These are phyloP conservation scores for Suillus decipiens DNA, from an alignment of 768 basidiomycete species.

Conservation along the genomic window DNA sequence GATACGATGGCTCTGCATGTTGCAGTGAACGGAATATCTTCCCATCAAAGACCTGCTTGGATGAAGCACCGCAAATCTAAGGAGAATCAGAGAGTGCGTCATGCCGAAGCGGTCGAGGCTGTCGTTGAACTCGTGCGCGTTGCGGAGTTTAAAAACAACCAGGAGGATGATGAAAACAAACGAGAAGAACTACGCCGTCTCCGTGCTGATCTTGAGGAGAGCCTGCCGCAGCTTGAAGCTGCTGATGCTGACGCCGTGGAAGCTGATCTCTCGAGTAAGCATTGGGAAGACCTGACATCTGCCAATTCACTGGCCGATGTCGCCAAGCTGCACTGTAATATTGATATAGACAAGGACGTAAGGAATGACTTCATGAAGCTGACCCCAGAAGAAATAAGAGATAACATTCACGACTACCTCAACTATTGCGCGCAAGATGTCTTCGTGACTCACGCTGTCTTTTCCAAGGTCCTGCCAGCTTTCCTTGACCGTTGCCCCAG, in stretches of 20 bases:
- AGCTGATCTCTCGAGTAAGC: slow-evolving; percentile 48
- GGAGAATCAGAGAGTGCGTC: slow-evolving; percentile 52
- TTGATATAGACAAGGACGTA: slow-evolving; percentile 74
- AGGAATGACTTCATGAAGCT: slow-evolving; percentile 77
- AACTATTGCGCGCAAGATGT: slow-evolving; percentile 89
- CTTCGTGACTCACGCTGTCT: slow-evolving; percentile 80
- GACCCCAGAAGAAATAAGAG: slow-evolving; percentile 61
- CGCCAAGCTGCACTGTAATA: slow-evolving; percentile 84
- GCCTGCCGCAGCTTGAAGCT: slow-evolving; percentile 37
- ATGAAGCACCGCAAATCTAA: slow-evolving; percentile 79
- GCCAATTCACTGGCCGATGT: slow-evolving; percentile 92
- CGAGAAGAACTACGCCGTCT: slow-evolving; percentile 41
- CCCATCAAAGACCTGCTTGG: slow-evolving; percentile 94
- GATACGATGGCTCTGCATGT: slow-evolving; percentile 97
- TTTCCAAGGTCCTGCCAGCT: slow-evolving; percentile 69
- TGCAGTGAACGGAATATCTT: slow-evolving; percentile 91
- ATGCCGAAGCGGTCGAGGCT: slow-evolving; percentile 63
- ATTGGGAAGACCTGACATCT: slow-evolving; percentile 94
- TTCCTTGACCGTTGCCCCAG: slow-evolving; percentile 86
- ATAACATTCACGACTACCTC: slow-evolving; percentile 71
- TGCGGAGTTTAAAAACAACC: slow-evolving; percentile 35
- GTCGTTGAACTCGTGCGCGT: slow-evolving; percentile 55
- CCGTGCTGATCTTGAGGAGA: slow-evolving; percentile 41
- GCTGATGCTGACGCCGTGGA: slow-evolving; percentile 42
- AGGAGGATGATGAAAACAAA: slow-evolving; percentile 41